These are phyloP conservation scores for Amanita pseudoporphyria DNA, from an alignment of 768 basidiomycete genomes.

Conservation along the genomic window DNA sequence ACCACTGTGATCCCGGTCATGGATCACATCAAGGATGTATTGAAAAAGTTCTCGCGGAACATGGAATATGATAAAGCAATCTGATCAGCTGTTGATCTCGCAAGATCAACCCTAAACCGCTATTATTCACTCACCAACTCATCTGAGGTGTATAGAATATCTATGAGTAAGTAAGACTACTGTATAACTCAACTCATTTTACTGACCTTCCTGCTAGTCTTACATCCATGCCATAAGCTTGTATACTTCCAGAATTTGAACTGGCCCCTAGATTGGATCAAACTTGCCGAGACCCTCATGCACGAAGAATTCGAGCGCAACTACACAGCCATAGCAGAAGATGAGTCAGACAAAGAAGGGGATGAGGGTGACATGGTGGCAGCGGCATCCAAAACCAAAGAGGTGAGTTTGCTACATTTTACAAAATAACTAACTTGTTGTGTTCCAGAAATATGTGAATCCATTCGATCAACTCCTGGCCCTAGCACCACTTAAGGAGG, in stretches of 20 bases:
- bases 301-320: background rate
- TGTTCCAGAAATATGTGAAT: background rate
- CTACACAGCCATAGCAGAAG: background rate
- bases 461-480: conserved; percentile 1
- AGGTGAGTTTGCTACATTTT: background rate
- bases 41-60: background rate
- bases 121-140: background rate
- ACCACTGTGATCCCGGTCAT: conserved; percentile 4
- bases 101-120: background rate
- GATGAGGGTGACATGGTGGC: background rate
- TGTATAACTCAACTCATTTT: background rate
- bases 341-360: background rate
- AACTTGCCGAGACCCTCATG: background rate
- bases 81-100: background rate
- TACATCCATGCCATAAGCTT: conserved; percentile 19
- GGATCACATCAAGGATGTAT: background rate
- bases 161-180: conserved; percentile 2
- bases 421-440: background rate
- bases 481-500: no score
- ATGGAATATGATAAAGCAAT: background rate
- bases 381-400: background rate
- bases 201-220: conserved; percentile 11
- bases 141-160: conserved; percentile 1
- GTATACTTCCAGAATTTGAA: conserved; percentile 15
- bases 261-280: conserved; percentile 17